phyloP scores from a whole-genome alignment of 2,329 filamentous ascomycete genomes.

The Xylariaceae sp. region DNA sequence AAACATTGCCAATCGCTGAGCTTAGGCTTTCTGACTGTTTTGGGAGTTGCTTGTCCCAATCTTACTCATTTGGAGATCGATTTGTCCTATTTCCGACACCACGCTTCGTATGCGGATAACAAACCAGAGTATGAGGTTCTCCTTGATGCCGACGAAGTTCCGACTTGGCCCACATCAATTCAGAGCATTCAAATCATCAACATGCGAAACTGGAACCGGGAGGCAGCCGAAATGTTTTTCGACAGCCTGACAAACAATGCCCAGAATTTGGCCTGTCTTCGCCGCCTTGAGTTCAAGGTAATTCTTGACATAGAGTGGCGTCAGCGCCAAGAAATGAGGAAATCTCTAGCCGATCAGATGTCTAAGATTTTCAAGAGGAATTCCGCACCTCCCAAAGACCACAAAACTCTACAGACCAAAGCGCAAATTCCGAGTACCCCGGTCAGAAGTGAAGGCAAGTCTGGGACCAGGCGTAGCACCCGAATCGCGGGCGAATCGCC shows the following conservation, averaged over 20 bases:
- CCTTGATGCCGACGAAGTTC: constrained; percentile 62
- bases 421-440: neutral
- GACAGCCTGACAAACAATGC: constrained; percentile 74
- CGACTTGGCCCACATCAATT: constrained; percentile 74
- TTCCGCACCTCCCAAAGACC: constrained; percentile 17
- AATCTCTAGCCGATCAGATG: constrained; percentile 72
- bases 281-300: constrained; percentile 69
- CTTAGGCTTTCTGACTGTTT: constrained; percentile 66
- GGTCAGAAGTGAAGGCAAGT: neutral
- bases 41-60: constrained; percentile 67
- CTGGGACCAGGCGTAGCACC: constrained; percentile 27
- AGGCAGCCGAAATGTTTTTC: constrained; percentile 74
- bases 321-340: constrained; percentile 74
- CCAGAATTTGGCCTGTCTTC: constrained; percentile 61
- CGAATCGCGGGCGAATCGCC: constrained; percentile 25
- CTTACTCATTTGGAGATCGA: constrained; percentile 74
- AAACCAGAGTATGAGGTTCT: constrained; percentile 72
- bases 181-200: constrained; percentile 72
- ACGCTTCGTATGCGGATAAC: constrained; percentile 65
- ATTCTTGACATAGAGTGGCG: constrained; percentile 82
- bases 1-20: constrained; percentile 78
- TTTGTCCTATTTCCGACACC: constrained; percentile 71
- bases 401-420: constrained; percentile 13
- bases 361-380: constrained; percentile 56
- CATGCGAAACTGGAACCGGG: constrained; percentile 69